phyloP scores from a whole-genome alignment of 1,284 basidiomycete species.

The Cutaneotrichosporon arboriforme region DNA sequence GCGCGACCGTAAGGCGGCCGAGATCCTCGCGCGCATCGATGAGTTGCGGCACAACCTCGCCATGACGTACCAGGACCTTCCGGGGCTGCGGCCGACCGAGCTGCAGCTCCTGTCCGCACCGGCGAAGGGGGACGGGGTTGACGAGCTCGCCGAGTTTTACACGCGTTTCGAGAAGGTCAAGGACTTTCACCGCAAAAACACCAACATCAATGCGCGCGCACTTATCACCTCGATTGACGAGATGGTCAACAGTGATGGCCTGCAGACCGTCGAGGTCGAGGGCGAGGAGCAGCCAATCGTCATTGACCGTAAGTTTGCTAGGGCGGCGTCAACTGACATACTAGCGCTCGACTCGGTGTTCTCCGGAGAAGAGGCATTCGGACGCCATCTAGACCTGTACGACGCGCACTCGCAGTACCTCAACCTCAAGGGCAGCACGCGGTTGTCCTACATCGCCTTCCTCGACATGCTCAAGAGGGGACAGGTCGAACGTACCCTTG shows the following conservation, averaged over 20 bases:
- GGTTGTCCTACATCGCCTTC: constrained; percentile 83
- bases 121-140: constrained; percentile 50
- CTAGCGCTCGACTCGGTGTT: constrained; percentile 80
- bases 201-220: constrained; percentile 71
- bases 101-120: constrained; percentile 49
- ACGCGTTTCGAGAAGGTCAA: constrained; percentile 85
- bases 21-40: constrained; percentile 75
- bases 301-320: constrained; percentile 40
- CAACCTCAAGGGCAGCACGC: constrained; percentile 78
- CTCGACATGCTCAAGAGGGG: constrained; percentile 64
- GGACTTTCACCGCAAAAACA: constrained; percentile 93
- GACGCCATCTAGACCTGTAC: constrained; percentile 91
- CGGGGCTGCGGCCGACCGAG: constrained; percentile 51
- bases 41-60: constrained; percentile 63
- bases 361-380: constrained; percentile 92
- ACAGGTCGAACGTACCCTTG: constrained; percentile 57
- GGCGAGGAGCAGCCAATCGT: constrained; percentile 61
- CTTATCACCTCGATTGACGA: constrained; percentile 74
- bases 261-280: constrained; percentile 53
- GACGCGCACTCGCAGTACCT: constrained; percentile 79
- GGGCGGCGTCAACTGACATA: constrained; percentile 45
- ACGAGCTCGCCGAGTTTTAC: constrained; percentile 90
- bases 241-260: constrained; percentile 52
- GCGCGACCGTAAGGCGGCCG: constrained; percentile 79
- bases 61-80: constrained; percentile 67